Conservation (phyloP, 805 yeast species). For the Starmerella sirachaensis region DNA sequence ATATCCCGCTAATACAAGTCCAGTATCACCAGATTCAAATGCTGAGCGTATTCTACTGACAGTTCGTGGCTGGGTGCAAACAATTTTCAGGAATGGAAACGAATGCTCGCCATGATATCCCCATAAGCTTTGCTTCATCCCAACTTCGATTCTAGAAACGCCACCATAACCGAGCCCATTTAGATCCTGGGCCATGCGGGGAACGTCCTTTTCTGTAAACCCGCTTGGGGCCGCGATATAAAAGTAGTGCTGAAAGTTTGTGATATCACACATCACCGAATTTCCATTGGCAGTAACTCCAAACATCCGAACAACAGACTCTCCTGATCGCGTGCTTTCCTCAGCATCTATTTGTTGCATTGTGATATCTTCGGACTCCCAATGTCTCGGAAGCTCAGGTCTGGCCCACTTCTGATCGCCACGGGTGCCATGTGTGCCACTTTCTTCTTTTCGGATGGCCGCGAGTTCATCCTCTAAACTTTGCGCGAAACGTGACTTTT, state of each 20-base stretch:
- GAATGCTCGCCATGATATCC: conserved; percentile 73
- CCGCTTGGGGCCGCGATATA: conserved; percentile 85
- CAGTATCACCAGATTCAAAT: conserved; percentile 51
- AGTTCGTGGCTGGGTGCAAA: conserved; percentile 51
- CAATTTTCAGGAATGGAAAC: conserved; percentile 67
- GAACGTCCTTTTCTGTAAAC: conserved; percentile 46
- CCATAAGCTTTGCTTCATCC: conserved; percentile 78
- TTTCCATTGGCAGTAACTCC: conserved; percentile 84
- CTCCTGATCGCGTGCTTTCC: conserved; percentile 35
- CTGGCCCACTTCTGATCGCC: conserved; percentile 44
- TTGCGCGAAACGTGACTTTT: conserved; percentile 10
- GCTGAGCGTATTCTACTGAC: conserved; percentile 61
- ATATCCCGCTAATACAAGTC: conserved; percentile 4
- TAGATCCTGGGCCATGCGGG: conserved; percentile 29
- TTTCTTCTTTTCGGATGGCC: conserved; percentile 4
- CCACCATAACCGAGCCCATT: not conserved
- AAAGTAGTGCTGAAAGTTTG: conserved; percentile 79
- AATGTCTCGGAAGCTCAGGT: conserved; percentile 33
- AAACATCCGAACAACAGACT: conserved; percentile 57
- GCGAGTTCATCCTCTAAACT: conserved; percentile 14
- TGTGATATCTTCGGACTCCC: conserved; percentile 33
- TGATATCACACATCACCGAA: conserved; percentile 79
- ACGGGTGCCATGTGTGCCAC: conserved; percentile 7
- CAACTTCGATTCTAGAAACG: conserved; percentile 40
- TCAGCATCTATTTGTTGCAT: conserved; percentile 89